Evolutionary conservation across 2,329 filamentous ascomycete genomes (phyloP).

Genomic region (Cryoendolithus antarcticus): DNA sequence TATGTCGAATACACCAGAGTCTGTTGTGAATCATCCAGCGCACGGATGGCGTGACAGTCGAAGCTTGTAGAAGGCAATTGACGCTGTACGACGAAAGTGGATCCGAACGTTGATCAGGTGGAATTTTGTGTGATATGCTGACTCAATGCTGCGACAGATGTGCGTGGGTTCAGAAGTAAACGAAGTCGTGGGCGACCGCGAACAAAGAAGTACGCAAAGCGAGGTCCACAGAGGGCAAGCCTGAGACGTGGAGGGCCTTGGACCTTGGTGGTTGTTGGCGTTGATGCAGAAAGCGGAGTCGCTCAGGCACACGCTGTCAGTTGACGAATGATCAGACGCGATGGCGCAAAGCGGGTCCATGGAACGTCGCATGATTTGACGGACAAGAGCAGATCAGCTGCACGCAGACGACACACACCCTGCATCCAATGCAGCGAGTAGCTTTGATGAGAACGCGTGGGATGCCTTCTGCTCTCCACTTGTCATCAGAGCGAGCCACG

Average conservation of each 20-base stretch:
- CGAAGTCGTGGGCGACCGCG: neutral
- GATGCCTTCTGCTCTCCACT: conserved; percentile 3
- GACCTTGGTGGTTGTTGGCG: conserved; percentile 4
- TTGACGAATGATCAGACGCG: conserved; percentile 2
- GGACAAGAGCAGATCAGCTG: conserved; percentile 4
- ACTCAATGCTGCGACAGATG: neutral
- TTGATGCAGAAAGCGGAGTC: conserved; percentile 3
- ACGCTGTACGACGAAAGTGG: conserved; percentile 3
- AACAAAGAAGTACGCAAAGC: neutral
- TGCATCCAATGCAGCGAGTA: conserved; percentile 1
- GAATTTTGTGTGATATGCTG: neutral
- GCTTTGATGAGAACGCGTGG: conserved; percentile 2
- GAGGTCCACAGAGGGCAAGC: conserved; percentile 1
- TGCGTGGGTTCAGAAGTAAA: neutral
- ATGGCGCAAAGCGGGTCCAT: neutral
- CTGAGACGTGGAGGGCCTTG: conserved; percentile 2
- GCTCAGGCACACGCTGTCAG: conserved; percentile 4
- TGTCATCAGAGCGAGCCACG: neutral
- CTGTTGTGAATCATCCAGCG: conserved; percentile 9
- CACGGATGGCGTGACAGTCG: conserved; percentile 12
- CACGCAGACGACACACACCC: conserved; percentile 2
- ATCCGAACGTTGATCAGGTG: conserved; percentile 3
- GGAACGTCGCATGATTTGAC: conserved; percentile 1
- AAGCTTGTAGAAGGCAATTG: conserved; percentile 2
- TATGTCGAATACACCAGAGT: conserved; percentile 4